A percentile compares a stretch with the other conserved stretches of the same genome.
phyloP scores from a whole-genome alignment of 192 early-diverging fungal genomes.

The Coemansia sp. region DNA sequence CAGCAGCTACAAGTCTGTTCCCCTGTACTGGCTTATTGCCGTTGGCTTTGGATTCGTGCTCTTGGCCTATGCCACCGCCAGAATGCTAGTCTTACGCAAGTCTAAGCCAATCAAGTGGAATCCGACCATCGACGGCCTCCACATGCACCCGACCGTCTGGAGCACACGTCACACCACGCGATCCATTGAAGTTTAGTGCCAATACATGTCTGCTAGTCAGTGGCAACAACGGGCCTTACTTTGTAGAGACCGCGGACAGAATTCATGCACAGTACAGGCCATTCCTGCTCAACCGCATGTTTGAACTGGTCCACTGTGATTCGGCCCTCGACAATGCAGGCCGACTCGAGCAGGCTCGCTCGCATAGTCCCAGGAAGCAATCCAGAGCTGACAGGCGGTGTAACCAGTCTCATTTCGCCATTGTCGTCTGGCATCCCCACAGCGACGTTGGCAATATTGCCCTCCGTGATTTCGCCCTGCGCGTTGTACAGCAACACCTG shows the following conservation, averaged over 20 bases:
- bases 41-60: conserved; percentile 79
- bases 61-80: conserved; percentile 67
- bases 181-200: conserved; percentile 16
- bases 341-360: conserved; percentile 18
- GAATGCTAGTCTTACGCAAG: conserved; percentile 62
- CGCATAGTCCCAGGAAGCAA: conserved; percentile 44
- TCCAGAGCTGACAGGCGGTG: conserved; percentile 17
- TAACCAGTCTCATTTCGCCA: conserved; percentile 19
- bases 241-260: conserved; percentile 36
- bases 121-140: conserved; percentile 77
- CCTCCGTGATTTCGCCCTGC: conserved; percentile 22
- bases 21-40: conserved; percentile 80
- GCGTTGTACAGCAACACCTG: conserved; percentile 39
- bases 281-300: conserved; percentile 18
- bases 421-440: conserved; percentile 12
- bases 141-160: conserved; percentile 80
- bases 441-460: conserved; percentile 44
- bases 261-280: conserved; percentile 49
- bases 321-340: conserved; percentile 22
- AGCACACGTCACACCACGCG: conserved; percentile 38
- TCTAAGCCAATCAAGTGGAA: conserved; percentile 65
- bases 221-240: conserved; percentile 9
- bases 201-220: no score
- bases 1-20: conserved; percentile 62
- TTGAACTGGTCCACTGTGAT: conserved; percentile 33